A percentile compares a stretch with the other conserved stretches of the same genome.
Evolutionary conservation across 2,329 filamentous ascomycete species (phyloP).

Genomic region (Ascochyta pisi): DNA sequence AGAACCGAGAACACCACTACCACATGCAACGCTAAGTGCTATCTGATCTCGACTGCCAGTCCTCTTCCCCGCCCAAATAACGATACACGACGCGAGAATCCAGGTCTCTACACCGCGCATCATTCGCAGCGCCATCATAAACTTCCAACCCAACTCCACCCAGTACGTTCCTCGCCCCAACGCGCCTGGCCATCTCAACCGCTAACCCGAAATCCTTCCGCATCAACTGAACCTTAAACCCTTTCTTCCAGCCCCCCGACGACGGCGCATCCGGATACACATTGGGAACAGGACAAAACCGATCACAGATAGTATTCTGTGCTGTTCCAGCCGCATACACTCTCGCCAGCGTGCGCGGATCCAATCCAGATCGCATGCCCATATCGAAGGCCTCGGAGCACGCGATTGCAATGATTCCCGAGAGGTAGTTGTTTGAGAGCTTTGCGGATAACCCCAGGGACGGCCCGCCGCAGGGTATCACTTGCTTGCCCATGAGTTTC

Average conservation of each 20-base stretch:
- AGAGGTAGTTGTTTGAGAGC: slow-evolving; percentile 68
- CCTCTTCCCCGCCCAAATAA: slow-evolving; percentile 61
- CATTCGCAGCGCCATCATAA: slow-evolving; percentile 60
- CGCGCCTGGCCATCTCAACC: slow-evolving; percentile 60
- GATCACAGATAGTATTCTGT: slow-evolving; percentile 60
- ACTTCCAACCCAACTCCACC: slow-evolving; percentile 59
- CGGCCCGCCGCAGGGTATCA: slow-evolving; percentile 64
- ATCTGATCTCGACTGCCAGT: slow-evolving; percentile 51
- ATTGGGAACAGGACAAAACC: slow-evolving; percentile 60
- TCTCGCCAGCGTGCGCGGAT: slow-evolving; percentile 60
- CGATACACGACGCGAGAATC: slow-evolving; percentile 66
- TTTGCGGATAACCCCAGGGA: slow-evolving; percentile 65
- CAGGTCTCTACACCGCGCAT: slow-evolving; percentile 59
- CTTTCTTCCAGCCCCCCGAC: slow-evolving; percentile 59
- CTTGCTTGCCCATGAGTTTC: slow-evolving; percentile 59
- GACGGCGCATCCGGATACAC: slow-evolving; percentile 58
- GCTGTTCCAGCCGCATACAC: slow-evolving; percentile 61
- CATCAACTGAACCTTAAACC: slow-evolving; percentile 67
- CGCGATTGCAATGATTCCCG: slow-evolving; percentile 65
- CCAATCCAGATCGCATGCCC: slow-evolving; percentile 64
- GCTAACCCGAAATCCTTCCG: slow-evolving; percentile 65
- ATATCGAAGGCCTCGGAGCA: slow-evolving; percentile 66
- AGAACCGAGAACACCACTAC: not conserved
- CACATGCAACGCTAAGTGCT: slow-evolving; percentile 6
- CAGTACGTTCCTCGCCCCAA: slow-evolving; percentile 59